phyloP scores from a whole-genome alignment of 176 grass and related monocot genomes.

The Sorghum bicolor region Sorghum_bicolor_NCBIv3 NC_012878.2:2243001-2243500 shows the following conservation, averaged over 20 bases:
- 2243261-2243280: background rate
- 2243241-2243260: background rate
- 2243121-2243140: constrained; percentile 16
- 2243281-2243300: constrained; percentile 36
- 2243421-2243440: constrained; percentile 29
- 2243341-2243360: background rate
- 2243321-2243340: constrained; percentile 23
- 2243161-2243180: background rate
- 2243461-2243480: too few species aligned
- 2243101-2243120: background rate
- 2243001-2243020: too few species aligned
- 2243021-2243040: background rate
- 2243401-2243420: constrained; percentile 50
- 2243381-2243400: constrained; percentile 34
- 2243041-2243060: background rate
- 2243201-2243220: background rate
- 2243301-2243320: constrained; percentile 43
- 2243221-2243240: constrained; percentile 20
- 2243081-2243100: constrained; percentile 17
- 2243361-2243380: constrained; percentile 38
- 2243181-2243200: background rate
- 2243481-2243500: too few species aligned
- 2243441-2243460: background rate
- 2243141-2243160: constrained; percentile 23
- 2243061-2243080: constrained; percentile 2